Conservation (phyloP, 2,329 filamentous ascomycete genomes). For the Passalora sequoiae region DNA sequence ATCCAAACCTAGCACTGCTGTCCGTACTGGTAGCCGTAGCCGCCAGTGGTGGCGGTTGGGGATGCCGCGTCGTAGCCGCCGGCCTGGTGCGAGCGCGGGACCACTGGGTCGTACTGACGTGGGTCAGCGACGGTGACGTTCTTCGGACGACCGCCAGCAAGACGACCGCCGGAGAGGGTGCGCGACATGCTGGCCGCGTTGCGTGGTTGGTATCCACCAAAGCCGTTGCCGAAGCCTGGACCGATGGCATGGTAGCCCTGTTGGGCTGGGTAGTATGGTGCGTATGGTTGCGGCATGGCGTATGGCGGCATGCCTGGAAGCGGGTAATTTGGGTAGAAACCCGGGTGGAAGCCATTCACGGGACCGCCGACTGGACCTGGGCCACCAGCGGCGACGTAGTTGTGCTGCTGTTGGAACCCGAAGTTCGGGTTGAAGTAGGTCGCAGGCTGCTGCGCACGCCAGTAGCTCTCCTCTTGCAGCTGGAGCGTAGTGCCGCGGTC, state of each 20-base stretch:
- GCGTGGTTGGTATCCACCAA: slow-evolving; percentile 1
- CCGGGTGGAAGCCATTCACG: neutral
- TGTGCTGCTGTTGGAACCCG: slow-evolving; percentile 3
- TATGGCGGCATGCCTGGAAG: neutral
- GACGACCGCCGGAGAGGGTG: slow-evolving; percentile 18
- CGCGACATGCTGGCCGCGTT: slow-evolving; percentile 19
- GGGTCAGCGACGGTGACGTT: slow-evolving; percentile 14
- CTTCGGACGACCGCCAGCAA: slow-evolving; percentile 18
- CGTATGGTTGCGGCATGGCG: neutral
- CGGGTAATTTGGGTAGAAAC: neutral
- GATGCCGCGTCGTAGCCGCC: neutral
- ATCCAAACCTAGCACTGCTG: slow-evolving; percentile 4
- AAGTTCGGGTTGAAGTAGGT: slow-evolving; percentile 1
- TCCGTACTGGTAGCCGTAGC: slow-evolving; percentile 1
- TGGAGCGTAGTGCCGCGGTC: slow-evolving; percentile 65
- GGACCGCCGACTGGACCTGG: slow-evolving; percentile 8
- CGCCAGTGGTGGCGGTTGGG: neutral
- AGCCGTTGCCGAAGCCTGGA: slow-evolving; percentile 5
- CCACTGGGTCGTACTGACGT: slow-evolving; percentile 5
- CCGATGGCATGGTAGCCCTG: neutral
- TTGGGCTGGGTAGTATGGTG: neutral
- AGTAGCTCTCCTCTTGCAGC: slow-evolving; percentile 28
- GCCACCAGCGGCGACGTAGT: slow-evolving; percentile 7
- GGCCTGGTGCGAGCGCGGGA: neutral
- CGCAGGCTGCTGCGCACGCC: slow-evolving; percentile 4